phyloP scores from a whole-genome alignment of 371 early-diverging fungal genomes.

The Mortierella sp. region DNA sequence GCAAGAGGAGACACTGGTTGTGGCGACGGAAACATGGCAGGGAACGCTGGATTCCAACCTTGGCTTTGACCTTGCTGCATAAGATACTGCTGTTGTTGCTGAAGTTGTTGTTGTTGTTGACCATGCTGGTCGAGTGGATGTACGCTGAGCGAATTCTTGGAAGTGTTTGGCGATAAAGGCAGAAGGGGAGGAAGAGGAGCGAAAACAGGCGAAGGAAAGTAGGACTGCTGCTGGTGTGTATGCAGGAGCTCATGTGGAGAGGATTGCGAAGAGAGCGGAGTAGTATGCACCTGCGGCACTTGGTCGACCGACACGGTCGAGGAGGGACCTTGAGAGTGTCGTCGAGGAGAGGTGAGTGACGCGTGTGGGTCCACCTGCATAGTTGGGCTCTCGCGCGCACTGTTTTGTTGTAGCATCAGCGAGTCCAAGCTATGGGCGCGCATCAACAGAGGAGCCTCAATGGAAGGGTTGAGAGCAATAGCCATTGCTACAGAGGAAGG shows the following conservation, averaged over 20 bases:
- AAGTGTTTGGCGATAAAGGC: not conserved
- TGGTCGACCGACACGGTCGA: not conserved
- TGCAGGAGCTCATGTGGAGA: not conserved
- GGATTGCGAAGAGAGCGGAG: not conserved
- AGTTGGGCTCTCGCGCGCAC: conserved; percentile 1
- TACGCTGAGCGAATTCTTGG: not conserved
- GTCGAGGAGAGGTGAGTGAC: not conserved
- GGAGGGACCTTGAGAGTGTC: conserved; percentile 22
- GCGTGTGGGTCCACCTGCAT: not conserved
- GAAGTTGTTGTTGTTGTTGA: conserved; percentile 22
- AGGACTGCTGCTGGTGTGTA: conserved; percentile 2
- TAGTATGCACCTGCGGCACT: not conserved
- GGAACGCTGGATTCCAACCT: not conserved
- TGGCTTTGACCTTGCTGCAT: not conserved
- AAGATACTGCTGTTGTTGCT: not conserved
- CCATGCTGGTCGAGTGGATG: conserved; percentile 9
- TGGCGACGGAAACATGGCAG: not conserved
- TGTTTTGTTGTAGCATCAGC: conserved; percentile 11
- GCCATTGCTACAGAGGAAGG: not conserved
- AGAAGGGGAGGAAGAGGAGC: not conserved
- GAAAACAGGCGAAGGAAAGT: not conserved
- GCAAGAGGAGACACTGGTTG: not conserved
- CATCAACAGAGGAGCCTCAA: conserved; percentile 19
- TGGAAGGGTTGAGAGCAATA: not conserved
- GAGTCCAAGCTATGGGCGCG: conserved; percentile 45